phyloP scores from a whole-genome alignment of 371 early-diverging fungal genomes.

The Saksenaea oblongispora region DNA sequence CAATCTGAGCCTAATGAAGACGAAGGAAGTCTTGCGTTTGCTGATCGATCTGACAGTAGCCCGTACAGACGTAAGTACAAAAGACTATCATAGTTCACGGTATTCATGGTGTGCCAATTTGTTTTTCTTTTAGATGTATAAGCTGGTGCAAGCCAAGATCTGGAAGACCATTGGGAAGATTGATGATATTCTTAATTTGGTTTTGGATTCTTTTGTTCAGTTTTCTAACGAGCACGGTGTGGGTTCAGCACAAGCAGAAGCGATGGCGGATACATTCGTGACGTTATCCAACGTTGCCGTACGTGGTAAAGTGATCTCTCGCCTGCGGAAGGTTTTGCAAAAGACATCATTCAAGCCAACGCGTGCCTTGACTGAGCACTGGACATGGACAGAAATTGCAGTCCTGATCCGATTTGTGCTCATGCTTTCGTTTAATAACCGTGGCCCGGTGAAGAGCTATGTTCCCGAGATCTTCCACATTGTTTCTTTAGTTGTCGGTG shows the following conservation, averaged over 20 bases:
- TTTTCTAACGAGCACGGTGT: constrained; percentile 78
- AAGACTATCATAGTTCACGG: constrained; percentile 6
- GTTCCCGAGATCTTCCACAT: constrained; percentile 85
- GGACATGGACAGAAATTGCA: constrained; percentile 83
- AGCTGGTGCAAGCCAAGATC: constrained; percentile 75
- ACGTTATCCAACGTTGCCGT: constrained; percentile 76
- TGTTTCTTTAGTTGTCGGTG: constrained; percentile 74
- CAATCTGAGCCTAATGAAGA: constrained; percentile 51
- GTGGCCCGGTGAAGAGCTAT: constrained; percentile 60
- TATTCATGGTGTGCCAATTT: neutral
- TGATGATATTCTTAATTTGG: constrained; percentile 74
- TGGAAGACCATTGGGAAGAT: constrained; percentile 79
- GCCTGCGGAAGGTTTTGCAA: constrained; percentile 65
- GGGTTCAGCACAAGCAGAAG: constrained; percentile 76
- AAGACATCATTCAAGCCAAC: constrained; percentile 71
- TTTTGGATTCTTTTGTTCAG: constrained; percentile 75
- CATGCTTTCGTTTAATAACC: constrained; percentile 85
- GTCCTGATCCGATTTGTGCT: constrained; percentile 83
- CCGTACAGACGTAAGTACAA: constrained; percentile 57
- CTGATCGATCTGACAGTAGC: constrained; percentile 81
- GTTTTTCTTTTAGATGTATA: constrained; percentile 55
- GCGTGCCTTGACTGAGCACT: constrained; percentile 71
- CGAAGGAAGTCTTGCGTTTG: constrained; percentile 69
- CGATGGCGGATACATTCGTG: constrained; percentile 79
- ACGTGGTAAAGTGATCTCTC: constrained; percentile 74